Base-by-base conservation (phyloP, 805 yeast species). In the Saccharomycopsis sp. region DNA sequence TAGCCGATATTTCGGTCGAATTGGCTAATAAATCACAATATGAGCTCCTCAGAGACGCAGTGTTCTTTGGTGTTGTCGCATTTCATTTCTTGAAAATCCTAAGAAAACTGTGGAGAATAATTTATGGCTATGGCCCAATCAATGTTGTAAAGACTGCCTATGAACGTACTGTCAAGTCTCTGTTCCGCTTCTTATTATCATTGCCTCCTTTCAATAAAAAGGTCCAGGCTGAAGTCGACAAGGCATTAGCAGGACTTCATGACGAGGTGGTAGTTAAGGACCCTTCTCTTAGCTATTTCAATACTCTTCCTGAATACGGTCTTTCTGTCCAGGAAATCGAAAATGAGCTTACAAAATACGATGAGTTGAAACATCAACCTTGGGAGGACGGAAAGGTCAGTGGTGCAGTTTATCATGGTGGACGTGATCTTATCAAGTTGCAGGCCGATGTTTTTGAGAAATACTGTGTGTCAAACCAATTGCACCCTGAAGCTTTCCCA, bases 391-490 rank as follows among this genome's bases (percentile, higher is more conserved):
- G 99, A 3, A 79, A 83, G 64, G 87, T 93, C 2, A 87, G 96
- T 17, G 99, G 99, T 3, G 98, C 97, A 0, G 97, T 93, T 9
- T 93, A 93, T 67, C 98, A 94, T 66, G 97, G 98, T 34, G 97
- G 97, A 14, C 75, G 78, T n/a, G 89, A 87, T 35, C 72, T 93
- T 56, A 76, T 87, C 44, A 74, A 78, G 44, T 74, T 94, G 42
- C 98, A 94, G 72, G 74, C 94, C 7, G 72, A 79, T 57, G 94
- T 97, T 0, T 92, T 83, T 70, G 80, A 83, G 56, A 79, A 80
- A 67, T 92, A 82, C 70, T 82, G 94, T 3, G 91, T 92, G 23
- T 90, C 97, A 1, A 93, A 94, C 72, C 99, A 94, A 72, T 76
- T 93, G 55, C 99, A 93, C 70, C 99, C 99, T 0, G 98, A 93